A percentile compares a stretch with the other conserved stretches of the same genome.
Conservation (phyloP, 2,329 filamentous ascomycete species). For the Aspergillus uvarum region DNA sequence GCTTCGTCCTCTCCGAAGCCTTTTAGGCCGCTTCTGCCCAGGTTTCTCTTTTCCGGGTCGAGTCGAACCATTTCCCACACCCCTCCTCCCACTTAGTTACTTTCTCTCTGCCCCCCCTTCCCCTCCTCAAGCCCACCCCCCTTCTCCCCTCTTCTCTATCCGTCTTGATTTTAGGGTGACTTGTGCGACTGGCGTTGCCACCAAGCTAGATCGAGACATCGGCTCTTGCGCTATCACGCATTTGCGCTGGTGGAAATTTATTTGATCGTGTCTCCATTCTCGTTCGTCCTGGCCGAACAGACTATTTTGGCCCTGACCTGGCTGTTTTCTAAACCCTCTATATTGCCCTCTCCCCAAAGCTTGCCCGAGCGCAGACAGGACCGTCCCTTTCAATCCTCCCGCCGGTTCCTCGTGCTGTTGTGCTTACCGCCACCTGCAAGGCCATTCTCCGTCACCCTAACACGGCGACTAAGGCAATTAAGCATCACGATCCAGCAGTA, state of each 20-base stretch:
- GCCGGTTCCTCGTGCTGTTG: constrained; percentile 36
- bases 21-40: constrained; percentile 35
- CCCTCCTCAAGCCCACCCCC: too few species aligned
- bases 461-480: constrained; percentile 40
- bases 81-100: not conserved
- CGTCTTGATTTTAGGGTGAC: constrained; percentile 28
- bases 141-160: not conserved
- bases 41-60: constrained; percentile 27
- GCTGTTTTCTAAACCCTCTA: constrained; percentile 24
- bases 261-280: constrained; percentile 21
- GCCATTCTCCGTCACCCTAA: constrained; percentile 37
- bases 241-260: constrained; percentile 23
- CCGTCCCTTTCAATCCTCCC: constrained; percentile 25
- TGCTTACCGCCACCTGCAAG: constrained; percentile 40
- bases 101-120: not conserved
- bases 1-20: constrained; percentile 21
- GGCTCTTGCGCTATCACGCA: constrained; percentile 25
- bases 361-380: constrained; percentile 23
- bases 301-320: constrained; percentile 16
- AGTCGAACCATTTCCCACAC: constrained; percentile 26
- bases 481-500: constrained; percentile 36
- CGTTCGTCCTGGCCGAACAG: constrained; percentile 13
- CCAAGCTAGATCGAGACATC: constrained; percentile 24
- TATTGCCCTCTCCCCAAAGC: constrained; percentile 17
- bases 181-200: constrained; percentile 25